phyloP scores from a whole-genome alignment of 352 stramenopile species.

The Phytophthora meadii region DNA sequence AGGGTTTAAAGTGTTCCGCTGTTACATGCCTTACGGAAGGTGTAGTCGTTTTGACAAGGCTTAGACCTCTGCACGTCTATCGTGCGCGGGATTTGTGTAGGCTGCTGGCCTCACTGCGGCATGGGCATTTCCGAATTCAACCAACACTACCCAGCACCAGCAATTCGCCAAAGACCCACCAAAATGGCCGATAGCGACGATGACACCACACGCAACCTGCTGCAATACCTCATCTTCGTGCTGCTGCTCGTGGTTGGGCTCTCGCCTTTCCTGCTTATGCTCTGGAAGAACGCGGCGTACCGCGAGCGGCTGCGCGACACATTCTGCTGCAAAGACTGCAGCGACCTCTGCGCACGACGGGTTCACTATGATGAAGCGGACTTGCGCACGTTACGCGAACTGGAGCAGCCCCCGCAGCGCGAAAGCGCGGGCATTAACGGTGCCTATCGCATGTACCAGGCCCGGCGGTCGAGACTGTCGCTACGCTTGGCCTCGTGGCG shows the following conservation, averaged over 20 bases:
- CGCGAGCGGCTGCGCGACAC: conserved; percentile 44
- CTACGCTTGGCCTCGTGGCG: conserved; percentile 67
- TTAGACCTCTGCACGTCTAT: no score
- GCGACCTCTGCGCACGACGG: conserved; percentile 29
- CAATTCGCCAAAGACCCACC: neutral
- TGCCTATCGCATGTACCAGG: conserved; percentile 64
- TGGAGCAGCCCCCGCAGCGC: conserved; percentile 51
- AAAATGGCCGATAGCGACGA: conserved; percentile 36
- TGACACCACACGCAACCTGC: conserved; percentile 39
- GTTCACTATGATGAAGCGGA: conserved; percentile 66
- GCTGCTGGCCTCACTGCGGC: neutral
- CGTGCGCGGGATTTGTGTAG: neutral
- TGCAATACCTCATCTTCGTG: conserved; percentile 60
- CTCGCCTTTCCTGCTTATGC: conserved; percentile 53
- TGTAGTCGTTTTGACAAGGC: no score
- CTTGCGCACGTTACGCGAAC: conserved; percentile 58
- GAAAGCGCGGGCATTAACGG: conserved; percentile 59
- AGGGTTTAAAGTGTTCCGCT: no score
- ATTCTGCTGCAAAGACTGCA: conserved; percentile 47
- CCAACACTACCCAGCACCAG: conserved; percentile 18
- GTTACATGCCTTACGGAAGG: no score
- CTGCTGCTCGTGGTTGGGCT: conserved; percentile 51
- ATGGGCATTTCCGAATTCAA: conserved; percentile 36
- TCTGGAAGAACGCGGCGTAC: conserved; percentile 50
- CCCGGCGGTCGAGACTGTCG: conserved; percentile 51